A percentile compares a stretch with the other conserved stretches of the same genome.
phyloP scores from a whole-genome alignment of 345 rosid species.

The Brassica nigra region DNA sequence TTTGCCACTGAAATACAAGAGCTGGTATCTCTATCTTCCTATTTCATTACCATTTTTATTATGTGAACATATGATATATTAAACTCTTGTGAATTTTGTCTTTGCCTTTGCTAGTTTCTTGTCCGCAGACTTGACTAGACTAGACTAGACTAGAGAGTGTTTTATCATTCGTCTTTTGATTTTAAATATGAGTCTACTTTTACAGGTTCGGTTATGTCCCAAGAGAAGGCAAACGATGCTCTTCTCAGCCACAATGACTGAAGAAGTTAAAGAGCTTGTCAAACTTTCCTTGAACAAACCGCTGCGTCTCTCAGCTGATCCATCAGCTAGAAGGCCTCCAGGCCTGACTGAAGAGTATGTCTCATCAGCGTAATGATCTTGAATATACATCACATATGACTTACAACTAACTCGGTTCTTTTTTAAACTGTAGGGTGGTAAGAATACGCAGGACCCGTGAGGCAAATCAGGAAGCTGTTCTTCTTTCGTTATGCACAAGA shows the following conservation, averaged over 20 bases:
- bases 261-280: not conserved
- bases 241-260: constrained; percentile 96
- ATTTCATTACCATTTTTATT: not conserved
- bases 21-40: constrained; percentile 55
- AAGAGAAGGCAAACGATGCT: constrained; percentile 95
- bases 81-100: not conserved
- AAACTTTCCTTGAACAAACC: constrained; percentile 65
- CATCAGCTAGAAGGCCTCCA: constrained; percentile 85
- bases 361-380: constrained; percentile 7
- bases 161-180: constrained; percentile 5
- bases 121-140: not conserved
- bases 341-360: constrained; percentile 87
- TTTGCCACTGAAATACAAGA: constrained; percentile 92
- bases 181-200: constrained; percentile 18
- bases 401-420: constrained; percentile 3
- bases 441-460: constrained; percentile 91
- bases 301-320: constrained; percentile 97
- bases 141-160: too few species aligned
- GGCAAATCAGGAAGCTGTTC: constrained; percentile 91
- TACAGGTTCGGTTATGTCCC: constrained; percentile 86
- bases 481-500: constrained; percentile 86
- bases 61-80: not conserved
- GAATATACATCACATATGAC: not conserved
- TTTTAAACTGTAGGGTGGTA: constrained; percentile 64
- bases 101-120: constrained; percentile 5